phyloP scores from a whole-genome alignment of 371 early-diverging fungal genomes.

The Batrachochytrium dendrobatidis region DNA sequence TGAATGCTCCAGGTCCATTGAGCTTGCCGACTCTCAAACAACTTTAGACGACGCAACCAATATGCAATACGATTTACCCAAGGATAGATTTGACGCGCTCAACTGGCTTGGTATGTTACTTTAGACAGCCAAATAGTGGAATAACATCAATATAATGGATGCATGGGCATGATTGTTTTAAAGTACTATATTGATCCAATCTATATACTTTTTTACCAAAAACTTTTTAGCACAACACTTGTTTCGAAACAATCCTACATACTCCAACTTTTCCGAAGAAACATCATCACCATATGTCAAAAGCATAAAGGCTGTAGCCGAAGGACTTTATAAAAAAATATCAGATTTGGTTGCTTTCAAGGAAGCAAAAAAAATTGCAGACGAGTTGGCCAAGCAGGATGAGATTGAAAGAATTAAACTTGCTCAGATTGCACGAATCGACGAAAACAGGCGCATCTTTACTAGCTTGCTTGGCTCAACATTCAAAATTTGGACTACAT shows the following conservation, averaged over 20 bases:
- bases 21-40: background rate
- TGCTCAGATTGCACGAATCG: constrained; percentile 18
- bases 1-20: background rate
- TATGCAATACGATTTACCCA: no score
- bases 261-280: constrained; percentile 27
- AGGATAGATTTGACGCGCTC: constrained; percentile 34
- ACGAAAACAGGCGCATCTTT: constrained; percentile 23
- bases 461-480: constrained; percentile 27
- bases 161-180: background rate
- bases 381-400: constrained; percentile 27
- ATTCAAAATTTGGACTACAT: constrained; percentile 32
- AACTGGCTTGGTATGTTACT: constrained; percentile 42
- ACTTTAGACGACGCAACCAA: background rate
- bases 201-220: constrained; percentile 2
- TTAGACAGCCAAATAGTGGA: no score
- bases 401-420: constrained; percentile 23
- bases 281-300: constrained; percentile 29
- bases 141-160: no score
- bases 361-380: constrained; percentile 23
- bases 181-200: no score
- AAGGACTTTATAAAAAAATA: constrained; percentile 23
- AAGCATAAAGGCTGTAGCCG: constrained; percentile 17
- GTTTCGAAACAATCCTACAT: constrained; percentile 43
- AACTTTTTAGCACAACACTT: constrained; percentile 34
- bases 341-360: constrained; percentile 29